Evolutionary conservation across 2,329 filamentous ascomycete species (phyloP).

Genomic region (Aphanocladium album): DNA sequence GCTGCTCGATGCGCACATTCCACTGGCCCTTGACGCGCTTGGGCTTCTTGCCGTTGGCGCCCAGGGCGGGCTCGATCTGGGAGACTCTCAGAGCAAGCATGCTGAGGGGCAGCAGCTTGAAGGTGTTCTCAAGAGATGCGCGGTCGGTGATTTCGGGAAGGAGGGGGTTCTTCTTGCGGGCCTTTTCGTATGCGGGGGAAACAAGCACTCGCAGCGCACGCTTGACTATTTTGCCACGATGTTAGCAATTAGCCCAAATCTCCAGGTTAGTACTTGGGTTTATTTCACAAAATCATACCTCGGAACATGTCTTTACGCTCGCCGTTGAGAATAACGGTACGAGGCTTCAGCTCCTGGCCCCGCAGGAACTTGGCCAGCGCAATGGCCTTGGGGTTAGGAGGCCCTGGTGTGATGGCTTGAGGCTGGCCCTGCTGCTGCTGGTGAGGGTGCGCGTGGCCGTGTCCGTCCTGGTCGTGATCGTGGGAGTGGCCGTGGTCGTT

Average conservation of each 20-base stretch:
- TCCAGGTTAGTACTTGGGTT: neutral
- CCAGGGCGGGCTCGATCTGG: constrained; percentile 67
- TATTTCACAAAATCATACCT: constrained; percentile 47
- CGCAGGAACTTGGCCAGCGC: constrained; percentile 86
- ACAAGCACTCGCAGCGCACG: constrained; percentile 86
- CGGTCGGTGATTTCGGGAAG: constrained; percentile 86
- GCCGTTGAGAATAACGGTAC: constrained; percentile 90
- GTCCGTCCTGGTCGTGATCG: constrained; percentile 23
- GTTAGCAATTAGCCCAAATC: neutral
- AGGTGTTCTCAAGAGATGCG: constrained; percentile 82
- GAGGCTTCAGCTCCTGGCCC: constrained; percentile 76
- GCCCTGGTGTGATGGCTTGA: constrained; percentile 68
- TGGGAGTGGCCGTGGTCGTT: constrained; percentile 24
- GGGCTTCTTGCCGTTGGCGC: constrained; percentile 58
- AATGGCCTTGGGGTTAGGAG: constrained; percentile 82
- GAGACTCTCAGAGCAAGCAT: constrained; percentile 86
- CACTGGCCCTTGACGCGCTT: constrained; percentile 95
- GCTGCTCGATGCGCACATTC: constrained; percentile 92
- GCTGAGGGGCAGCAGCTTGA: constrained; percentile 91
- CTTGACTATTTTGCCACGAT: constrained; percentile 62
- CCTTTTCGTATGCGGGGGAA: constrained; percentile 85
- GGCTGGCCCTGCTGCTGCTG: constrained; percentile 43
- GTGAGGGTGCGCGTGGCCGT: constrained; percentile 29
- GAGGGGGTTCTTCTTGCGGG: constrained; percentile 80
- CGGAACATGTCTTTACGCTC: constrained; percentile 98